Conservation (phyloP, 257 asterid genomes). For the Scutellaria galericulata region DNA sequence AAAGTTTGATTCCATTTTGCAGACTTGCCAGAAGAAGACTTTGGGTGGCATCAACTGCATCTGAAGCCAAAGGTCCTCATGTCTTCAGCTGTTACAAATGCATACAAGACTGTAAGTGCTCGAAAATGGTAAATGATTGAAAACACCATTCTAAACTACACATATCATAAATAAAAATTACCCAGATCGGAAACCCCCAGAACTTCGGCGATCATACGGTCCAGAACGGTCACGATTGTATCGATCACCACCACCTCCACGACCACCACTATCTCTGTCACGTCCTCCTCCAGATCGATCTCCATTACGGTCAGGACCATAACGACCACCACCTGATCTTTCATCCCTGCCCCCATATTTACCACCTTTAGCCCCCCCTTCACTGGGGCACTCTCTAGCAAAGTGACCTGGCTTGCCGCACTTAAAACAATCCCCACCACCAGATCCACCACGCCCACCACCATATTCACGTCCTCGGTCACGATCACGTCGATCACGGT, state of each 20-base stretch:
- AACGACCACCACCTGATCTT: constrained; percentile 53
- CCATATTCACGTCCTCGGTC: constrained; percentile 59
- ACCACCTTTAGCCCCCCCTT: constrained; percentile 68
- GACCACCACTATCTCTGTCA: constrained; percentile 58
- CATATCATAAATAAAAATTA: constrained; percentile 25
- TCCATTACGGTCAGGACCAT: constrained; percentile 75
- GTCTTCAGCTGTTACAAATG: constrained; percentile 52
- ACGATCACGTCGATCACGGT: constrained; percentile 62
- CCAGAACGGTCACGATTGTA: constrained; percentile 79
- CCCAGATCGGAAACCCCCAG: constrained; percentile 59
- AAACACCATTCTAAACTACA: neutral
- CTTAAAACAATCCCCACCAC: constrained; percentile 86
- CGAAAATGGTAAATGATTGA: neutral
- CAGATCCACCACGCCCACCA: constrained; percentile 64
- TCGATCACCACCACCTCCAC: constrained; percentile 49
- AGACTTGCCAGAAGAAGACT: constrained; percentile 41
- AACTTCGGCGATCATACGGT: constrained; percentile 78
- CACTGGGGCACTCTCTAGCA: constrained; percentile 87
- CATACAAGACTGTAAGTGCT: constrained; percentile 26
- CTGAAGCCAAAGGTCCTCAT: constrained; percentile 42
- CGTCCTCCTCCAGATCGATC: constrained; percentile 71
- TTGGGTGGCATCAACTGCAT: constrained; percentile 37
- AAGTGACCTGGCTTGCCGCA: constrained; percentile 93
- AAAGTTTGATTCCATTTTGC: constrained; percentile 45
- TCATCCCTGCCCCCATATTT: constrained; percentile 67